phyloP scores from a whole-genome alignment of 768 basidiomycete species.

The Cystobasidium ongulense region DNA sequence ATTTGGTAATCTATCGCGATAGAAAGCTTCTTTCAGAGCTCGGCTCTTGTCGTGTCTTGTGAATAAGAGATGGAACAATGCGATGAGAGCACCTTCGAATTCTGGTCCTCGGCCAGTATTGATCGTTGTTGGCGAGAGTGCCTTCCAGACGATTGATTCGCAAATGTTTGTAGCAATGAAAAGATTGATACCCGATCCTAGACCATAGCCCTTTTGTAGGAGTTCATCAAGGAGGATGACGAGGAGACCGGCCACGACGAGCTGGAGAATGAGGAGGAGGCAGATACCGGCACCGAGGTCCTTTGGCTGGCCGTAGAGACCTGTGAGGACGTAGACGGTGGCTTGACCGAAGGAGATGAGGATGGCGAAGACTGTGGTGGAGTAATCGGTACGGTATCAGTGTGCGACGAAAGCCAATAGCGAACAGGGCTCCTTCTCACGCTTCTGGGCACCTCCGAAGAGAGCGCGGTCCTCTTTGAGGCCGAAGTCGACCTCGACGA shows the following conservation, averaged over 20 bases:
- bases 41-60: constrained; percentile 98
- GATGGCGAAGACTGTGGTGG: constrained; percentile 74
- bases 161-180: constrained; percentile 99
- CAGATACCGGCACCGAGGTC: constrained; percentile 95
- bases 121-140: constrained; percentile 93
- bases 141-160: constrained; percentile 99
- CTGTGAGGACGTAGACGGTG: constrained; percentile 92
- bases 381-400: not conserved
- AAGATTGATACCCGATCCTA: constrained; percentile 94
- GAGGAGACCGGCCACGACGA: constrained; percentile 84
- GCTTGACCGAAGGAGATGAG: constrained; percentile 94
- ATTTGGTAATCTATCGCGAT: constrained; percentile 92
- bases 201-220: constrained; percentile 96
- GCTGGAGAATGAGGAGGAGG: constrained; percentile 90
- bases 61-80: constrained; percentile 93
- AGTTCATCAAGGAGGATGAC: constrained; percentile 98
- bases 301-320: constrained; percentile 86
- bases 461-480: constrained; percentile 94
- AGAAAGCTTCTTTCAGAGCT: constrained; percentile 94
- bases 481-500: constrained; percentile 94
- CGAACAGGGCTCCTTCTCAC: constrained; percentile 53
- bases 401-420: not conserved
- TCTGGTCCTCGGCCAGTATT: constrained; percentile 98
- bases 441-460: constrained; percentile 92
- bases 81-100: constrained; percentile 92